Conservation (phyloP, 2,329 filamentous ascomycete species). For the Balansia obtecta region DNA sequence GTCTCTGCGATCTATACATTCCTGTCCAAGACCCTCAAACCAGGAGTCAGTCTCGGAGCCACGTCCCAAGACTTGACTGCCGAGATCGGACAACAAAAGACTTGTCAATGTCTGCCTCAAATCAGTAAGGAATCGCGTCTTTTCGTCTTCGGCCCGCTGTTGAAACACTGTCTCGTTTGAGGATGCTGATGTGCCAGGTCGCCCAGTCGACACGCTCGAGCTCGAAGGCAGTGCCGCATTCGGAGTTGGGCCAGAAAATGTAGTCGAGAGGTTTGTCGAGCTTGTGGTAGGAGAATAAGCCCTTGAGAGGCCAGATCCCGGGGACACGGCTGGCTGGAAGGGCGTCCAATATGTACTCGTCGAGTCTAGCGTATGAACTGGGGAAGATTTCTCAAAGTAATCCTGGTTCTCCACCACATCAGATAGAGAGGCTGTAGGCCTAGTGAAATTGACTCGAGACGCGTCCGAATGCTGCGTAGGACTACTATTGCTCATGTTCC, state of each 20-base stretch:
- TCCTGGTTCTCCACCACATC: slow-evolving; percentile 60
- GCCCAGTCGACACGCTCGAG: slow-evolving; percentile 35
- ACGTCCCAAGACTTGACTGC: slow-evolving; percentile 70
- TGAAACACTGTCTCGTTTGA: slow-evolving; percentile 55
- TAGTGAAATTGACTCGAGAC: slow-evolving; percentile 47
- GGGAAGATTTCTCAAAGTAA: slow-evolving; percentile 56
- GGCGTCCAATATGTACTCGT: slow-evolving; percentile 82
- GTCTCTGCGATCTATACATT: slow-evolving; percentile 51
- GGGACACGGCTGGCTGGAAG: slow-evolving; percentile 57
- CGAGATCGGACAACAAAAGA: slow-evolving; percentile 78
- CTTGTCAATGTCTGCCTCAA: slow-evolving; percentile 72
- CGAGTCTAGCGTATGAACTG: slow-evolving; percentile 60
- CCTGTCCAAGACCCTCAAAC: slow-evolving; percentile 58
- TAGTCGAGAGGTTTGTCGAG: slow-evolving; percentile 41
- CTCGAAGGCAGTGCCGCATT: slow-evolving; percentile 31
- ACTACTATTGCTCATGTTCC: slow-evolving; percentile 38
- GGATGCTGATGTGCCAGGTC: slow-evolving; percentile 54
- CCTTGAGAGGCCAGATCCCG: slow-evolving; percentile 45
- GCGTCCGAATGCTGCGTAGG: slow-evolving; percentile 61
- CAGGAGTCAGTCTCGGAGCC: slow-evolving; percentile 90
- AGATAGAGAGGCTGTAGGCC: slow-evolving; percentile 43
- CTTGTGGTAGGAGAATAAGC: slow-evolving; percentile 51
- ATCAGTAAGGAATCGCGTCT: slow-evolving; percentile 64
- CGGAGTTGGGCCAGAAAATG: slow-evolving; percentile 31
- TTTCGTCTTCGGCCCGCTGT: slow-evolving; percentile 52